These are phyloP conservation scores for Curvularia verruculosa DNA, from an alignment of 2,329 filamentous ascomycete genomes.

Conservation along the genomic window DNA sequence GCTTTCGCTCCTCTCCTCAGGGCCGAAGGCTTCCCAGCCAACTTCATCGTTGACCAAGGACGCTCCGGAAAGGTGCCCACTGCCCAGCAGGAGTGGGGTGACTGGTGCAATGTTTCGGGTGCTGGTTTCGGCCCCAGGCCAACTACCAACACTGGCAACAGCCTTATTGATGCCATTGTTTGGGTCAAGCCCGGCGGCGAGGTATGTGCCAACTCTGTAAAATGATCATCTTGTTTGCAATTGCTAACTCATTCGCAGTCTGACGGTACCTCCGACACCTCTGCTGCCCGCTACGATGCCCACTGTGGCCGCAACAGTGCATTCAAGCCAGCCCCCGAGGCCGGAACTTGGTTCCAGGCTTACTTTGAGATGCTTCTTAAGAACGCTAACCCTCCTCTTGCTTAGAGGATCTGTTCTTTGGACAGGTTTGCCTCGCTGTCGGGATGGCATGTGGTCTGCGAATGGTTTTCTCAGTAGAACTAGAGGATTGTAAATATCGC, in stretches of 20 bases:
- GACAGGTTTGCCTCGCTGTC: not conserved
- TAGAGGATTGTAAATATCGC: constrained; percentile 5
- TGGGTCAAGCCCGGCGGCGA: constrained; percentile 73
- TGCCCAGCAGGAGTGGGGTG: constrained; percentile 62
- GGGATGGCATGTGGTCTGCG: no score
- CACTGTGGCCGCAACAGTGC: constrained; percentile 62
- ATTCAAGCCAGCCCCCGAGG: constrained; percentile 70
- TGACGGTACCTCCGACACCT: constrained; percentile 54
- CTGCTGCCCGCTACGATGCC: constrained; percentile 59
- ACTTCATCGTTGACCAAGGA: constrained; percentile 60
- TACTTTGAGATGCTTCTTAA: constrained; percentile 46
- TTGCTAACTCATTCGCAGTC: constrained; percentile 17
- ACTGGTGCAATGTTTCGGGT: constrained; percentile 71
- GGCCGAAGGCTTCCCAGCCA: constrained; percentile 57
- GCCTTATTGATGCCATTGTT: constrained; percentile 68
- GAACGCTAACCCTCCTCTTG: constrained; percentile 45
- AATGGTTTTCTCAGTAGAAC: not conserved
- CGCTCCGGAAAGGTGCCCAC: constrained; percentile 69
- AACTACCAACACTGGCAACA: constrained; percentile 65
- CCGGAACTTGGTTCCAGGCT: constrained; percentile 69
- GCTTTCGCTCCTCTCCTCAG: constrained; percentile 58
- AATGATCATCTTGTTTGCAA: not conserved
- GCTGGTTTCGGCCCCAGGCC: constrained; percentile 71
- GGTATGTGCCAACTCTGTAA: constrained; percentile 10
- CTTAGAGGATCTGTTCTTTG: constrained; percentile 10